A percentile compares a stretch with the other conserved stretches of the same genome.
These are phyloP conservation scores for Colletotrichum sp. DNA, from an alignment of 2,329 filamentous ascomycete species.

Conservation along the genomic window DNA sequence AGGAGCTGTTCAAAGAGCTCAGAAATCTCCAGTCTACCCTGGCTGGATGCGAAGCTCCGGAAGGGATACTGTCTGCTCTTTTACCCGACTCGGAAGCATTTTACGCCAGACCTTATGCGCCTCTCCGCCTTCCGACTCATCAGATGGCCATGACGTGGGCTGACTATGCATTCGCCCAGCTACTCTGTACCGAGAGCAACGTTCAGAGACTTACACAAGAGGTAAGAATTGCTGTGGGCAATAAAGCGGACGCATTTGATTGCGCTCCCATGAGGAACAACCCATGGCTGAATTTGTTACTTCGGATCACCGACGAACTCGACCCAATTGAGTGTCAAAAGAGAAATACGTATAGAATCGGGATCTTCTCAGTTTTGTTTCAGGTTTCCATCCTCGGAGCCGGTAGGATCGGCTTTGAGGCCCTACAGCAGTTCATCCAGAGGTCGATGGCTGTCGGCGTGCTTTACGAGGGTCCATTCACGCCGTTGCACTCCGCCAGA, in stretches of 20 bases:
- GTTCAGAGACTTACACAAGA: neutral
- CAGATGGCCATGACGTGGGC: neutral
- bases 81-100: neutral
- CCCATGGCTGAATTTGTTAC: neutral
- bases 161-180: neutral
- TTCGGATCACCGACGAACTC: neutral
- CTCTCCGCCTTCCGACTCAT: neutral
- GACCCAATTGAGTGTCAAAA: neutral
- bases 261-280: neutral
- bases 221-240: neutral
- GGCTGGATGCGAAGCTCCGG: neutral
- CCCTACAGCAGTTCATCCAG: neutral
- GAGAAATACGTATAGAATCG: neutral
- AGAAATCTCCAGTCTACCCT: neutral
- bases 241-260: neutral
- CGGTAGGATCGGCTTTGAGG: neutral
- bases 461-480: neutral
- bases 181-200: neutral
- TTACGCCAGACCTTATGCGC: neutral
- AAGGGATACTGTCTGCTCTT: neutral
- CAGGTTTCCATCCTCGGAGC: neutral
- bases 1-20: neutral
- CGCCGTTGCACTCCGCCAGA: constrained; percentile 29
- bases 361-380: neutral
- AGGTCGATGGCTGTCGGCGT: neutral